These are phyloP conservation scores for Phialemoniopsis sp. DNA, from an alignment of 2,329 filamentous ascomycete genomes.

Conservation along the genomic window DNA sequence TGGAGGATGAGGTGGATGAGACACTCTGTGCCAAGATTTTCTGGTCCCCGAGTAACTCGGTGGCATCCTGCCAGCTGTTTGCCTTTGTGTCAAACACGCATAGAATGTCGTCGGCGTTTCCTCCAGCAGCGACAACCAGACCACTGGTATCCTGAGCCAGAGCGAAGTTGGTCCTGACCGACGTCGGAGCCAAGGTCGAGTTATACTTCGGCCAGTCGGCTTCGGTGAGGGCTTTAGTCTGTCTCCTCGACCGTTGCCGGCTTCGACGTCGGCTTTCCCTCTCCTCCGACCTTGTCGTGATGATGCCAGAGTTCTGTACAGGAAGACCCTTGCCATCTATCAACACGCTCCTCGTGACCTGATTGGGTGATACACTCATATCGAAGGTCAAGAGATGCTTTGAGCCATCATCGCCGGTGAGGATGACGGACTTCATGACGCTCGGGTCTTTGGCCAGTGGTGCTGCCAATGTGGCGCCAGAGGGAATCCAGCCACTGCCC, in stretches of 20 bases:
- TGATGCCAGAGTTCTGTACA: constrained; percentile 39
- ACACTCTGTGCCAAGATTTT: constrained; percentile 28
- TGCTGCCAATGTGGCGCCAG: constrained; percentile 58
- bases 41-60: constrained; percentile 52
- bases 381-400: constrained; percentile 79
- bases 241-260: constrained; percentile 9
- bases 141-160: constrained; percentile 64
- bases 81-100: constrained; percentile 71
- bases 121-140: constrained; percentile 74
- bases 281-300: constrained; percentile 35
- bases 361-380: constrained; percentile 68
- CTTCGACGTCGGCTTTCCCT: constrained; percentile 8
- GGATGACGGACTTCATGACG: constrained; percentile 55
- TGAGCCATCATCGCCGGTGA: constrained; percentile 71
- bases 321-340: constrained; percentile 54
- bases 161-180: constrained; percentile 63
- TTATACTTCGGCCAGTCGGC: constrained; percentile 77
- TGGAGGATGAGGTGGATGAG: constrained; percentile 24
- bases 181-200: constrained; percentile 62
- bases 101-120: constrained; percentile 61
- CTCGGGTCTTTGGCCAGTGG: constrained; percentile 56
- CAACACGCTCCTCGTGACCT: constrained; percentile 66
- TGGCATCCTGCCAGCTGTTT: constrained; percentile 77
- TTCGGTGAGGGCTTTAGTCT: constrained; percentile 47
- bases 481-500: constrained; percentile 60